Evolutionary conservation across 352 stramenopile species (phyloP), one percentile per base, ranked within the genome.

Genomic region (Globisporangium takayamanum): DNA sequence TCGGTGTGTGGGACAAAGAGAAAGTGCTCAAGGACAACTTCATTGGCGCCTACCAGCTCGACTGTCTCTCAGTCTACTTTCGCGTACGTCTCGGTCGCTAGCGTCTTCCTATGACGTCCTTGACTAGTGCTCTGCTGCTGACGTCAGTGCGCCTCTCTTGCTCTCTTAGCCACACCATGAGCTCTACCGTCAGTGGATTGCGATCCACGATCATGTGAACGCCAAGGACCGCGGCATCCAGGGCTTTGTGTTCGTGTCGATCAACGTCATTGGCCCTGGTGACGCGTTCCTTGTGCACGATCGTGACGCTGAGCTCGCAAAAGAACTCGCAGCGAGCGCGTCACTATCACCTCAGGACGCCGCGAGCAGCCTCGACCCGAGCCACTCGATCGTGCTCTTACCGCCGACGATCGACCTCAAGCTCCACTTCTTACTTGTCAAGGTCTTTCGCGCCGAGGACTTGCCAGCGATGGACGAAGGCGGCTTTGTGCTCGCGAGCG

Each of bases 101-200:
- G 33, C 33, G 1, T 57, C 22, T 26, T 26, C 0, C 3, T 6
- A 39, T 3, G 6, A 20, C 3, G 25, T 4, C 25, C 15, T 30
- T 42, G 28, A 15, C 16, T 60, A 1, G 3, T 0, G 8, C 4
- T 16, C 37, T 26, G 16, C 20, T 0, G 25, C 11, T 54, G 49
- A 20, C n/a, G 25, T 10, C 10, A 5, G 15, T 20, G 52, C 33
- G 16, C 20, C n/a, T 6, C 12, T 28, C 16, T 14, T 54, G 15
- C 52, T 33, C 12, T 46, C 10, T 15, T 56, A 91, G 79, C 72
- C 78, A 12, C 59, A 94, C 36, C 89, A 96, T 57, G 88, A 97
- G 58, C 50, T 96, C 0, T 93, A 97, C 59, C 78, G 88, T 2
- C 78, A 95, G 57, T 97, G 90, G 90, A 82, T 97, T 22, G 85